A percentile compares a stretch with the other conserved stretches of the same genome.
Evolutionary conservation across 2,329 filamentous ascomycete genomes (phyloP).

Genomic region (Alternaria viburni): DNA sequence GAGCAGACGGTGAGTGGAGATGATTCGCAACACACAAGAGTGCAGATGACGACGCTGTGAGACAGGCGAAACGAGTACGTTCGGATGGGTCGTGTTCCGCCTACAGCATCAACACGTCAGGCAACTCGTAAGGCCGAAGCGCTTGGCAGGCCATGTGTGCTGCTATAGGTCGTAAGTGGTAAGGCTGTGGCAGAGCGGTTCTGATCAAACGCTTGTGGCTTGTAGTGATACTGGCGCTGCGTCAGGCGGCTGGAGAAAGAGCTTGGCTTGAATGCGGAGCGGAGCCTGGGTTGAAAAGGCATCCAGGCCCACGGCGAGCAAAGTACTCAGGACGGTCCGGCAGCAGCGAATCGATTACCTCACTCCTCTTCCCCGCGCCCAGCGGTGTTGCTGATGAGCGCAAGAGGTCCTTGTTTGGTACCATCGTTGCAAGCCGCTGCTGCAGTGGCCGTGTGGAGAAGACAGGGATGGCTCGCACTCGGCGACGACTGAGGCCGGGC

Average conservation of each 20-base stretch:
- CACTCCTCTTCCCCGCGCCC: constrained; percentile 8
- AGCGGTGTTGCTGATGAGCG: constrained; percentile 10
- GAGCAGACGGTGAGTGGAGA: constrained; percentile 2
- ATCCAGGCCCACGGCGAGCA: constrained; percentile 12
- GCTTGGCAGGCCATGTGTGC: constrained; percentile 30
- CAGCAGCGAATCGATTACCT: neutral
- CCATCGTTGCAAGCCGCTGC: constrained; percentile 12
- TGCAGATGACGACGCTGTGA: constrained; percentile 37
- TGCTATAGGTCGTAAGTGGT: constrained; percentile 32
- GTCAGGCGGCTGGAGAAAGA: constrained; percentile 30
- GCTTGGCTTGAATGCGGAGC: constrained; percentile 20
- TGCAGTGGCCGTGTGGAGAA: constrained; percentile 22
- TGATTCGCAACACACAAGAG: constrained; percentile 27
- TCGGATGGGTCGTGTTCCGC: constrained; percentile 43
- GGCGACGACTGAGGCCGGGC: constrained; percentile 11
- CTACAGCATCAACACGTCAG: constrained; percentile 40
- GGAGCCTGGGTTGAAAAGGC: constrained; percentile 18
- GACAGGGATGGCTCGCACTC: constrained; percentile 19
- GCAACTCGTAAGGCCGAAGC: constrained; percentile 26
- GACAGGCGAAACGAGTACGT: constrained; percentile 42
- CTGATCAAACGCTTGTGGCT: constrained; percentile 39
- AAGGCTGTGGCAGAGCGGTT: constrained; percentile 34
- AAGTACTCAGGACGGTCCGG: neutral
- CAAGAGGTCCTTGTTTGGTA: neutral
- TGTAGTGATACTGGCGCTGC: constrained; percentile 39